Percentiles rank a stretch among this genome's conserved stretches.
These are phyloP conservation scores for Tetrahymena elliotti DNA, from an alignment of 73 alveolate genomes.

Conservation along the genomic window DNA sequence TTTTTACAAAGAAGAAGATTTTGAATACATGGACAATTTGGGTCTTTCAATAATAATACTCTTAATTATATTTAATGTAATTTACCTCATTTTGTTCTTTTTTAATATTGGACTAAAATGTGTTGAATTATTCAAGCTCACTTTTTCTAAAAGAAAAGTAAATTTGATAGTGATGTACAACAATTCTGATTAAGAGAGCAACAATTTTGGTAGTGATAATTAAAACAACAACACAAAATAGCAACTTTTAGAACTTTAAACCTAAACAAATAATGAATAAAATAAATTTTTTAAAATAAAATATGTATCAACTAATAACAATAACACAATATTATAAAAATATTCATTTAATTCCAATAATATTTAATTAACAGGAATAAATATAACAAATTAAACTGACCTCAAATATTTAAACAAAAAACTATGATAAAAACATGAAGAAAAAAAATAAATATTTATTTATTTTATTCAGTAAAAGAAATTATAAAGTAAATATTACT, in stretches of 20 bases:
- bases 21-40: not conserved
- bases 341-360: not conserved
- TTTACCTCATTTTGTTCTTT: not conserved
- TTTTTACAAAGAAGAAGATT: not conserved
- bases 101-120: no score
- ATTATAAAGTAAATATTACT: no score
- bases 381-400: not conserved
- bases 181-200: not conserved
- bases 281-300: no score
- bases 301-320: no score
- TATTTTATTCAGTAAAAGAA: no score
- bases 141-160: not conserved
- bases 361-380: not conserved
- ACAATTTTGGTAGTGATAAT: not conserved
- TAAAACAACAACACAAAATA: no score
- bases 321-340: no score
- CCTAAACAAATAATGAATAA: not conserved
- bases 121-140: not conserved
- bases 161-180: not conserved
- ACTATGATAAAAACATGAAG: not conserved
- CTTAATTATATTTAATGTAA: not conserved
- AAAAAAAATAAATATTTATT: no score
- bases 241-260: not conserved
- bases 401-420: not conserved
- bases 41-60: not conserved